A percentile compares a stretch with the other conserved stretches of the same genome.
phyloP scores from a whole-genome alignment of 345 rosid genomes.

The Pistacia atlantica region DNA sequence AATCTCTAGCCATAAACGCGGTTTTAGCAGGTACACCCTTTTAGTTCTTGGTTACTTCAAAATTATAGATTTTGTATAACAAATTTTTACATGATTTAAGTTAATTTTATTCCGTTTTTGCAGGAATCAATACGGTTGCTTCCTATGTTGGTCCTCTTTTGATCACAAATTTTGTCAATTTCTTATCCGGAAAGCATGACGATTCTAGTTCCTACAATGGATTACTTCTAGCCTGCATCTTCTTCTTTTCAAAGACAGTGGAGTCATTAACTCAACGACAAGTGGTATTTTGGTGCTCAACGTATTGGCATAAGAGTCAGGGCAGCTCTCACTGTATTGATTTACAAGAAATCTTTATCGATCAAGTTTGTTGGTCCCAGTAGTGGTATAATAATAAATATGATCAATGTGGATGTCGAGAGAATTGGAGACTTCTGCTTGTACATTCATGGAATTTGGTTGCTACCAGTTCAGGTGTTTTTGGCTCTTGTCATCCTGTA shows the following conservation, averaged over 20 bases:
- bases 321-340: constrained; percentile 52
- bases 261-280: constrained; percentile 66
- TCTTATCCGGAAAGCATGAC: constrained; percentile 41
- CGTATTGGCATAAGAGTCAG: constrained; percentile 56
- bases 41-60: neutral
- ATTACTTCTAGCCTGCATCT: constrained; percentile 49
- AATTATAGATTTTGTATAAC: neutral
- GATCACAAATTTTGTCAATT: constrained; percentile 64
- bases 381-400: constrained; percentile 54
- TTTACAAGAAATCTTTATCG: constrained; percentile 58
- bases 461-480: constrained; percentile 63
- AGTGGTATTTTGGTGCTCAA: constrained; percentile 76
- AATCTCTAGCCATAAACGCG: constrained; percentile 53
- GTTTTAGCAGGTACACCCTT: constrained; percentile 54
- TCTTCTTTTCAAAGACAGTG: constrained; percentile 61
- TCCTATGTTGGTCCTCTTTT: constrained; percentile 63
- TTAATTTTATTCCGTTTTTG: neutral
- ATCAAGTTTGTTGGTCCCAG: constrained; percentile 42
- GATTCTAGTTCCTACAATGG: constrained; percentile 42
- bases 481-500: constrained; percentile 56
- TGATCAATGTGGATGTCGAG: constrained; percentile 67
- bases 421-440: constrained; percentile 67
- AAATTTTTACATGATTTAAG: constrained; percentile 6
- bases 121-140: constrained; percentile 58
- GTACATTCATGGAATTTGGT: constrained; percentile 68